phyloP scores from a whole-genome alignment of 306 rosid genomes.

The Sesbania bispinosa region DNA sequence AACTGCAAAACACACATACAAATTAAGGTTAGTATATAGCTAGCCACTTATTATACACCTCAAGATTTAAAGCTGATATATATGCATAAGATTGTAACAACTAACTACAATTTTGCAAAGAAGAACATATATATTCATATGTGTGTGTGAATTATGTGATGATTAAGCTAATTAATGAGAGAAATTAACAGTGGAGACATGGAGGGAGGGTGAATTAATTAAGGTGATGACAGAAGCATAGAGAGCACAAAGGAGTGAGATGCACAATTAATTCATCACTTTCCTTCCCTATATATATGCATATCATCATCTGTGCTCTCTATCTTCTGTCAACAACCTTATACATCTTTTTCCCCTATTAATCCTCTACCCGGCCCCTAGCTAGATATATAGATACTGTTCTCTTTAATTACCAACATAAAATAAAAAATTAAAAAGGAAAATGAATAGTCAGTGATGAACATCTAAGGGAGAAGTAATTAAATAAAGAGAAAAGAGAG shows the following conservation, averaged over 20 bases:
- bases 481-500: background rate
- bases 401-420: background rate
- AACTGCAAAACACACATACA: too few relatives aligned
- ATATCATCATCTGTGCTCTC: constrained; percentile 90
- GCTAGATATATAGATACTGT: background rate
- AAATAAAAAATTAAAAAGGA: background rate
- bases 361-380: background rate
- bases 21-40: too few relatives aligned
- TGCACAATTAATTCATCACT: constrained; percentile 16
- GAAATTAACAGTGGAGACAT: background rate
- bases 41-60: too few relatives aligned
- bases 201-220: background rate
- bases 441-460: background rate
- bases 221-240: constrained; percentile 59
- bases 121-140: too few relatives aligned
- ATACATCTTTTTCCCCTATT: background rate
- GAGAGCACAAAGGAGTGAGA: constrained; percentile 59
- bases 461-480: background rate
- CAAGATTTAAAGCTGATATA: too few relatives aligned
- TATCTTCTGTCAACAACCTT: constrained; percentile 97
- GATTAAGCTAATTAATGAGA: too few relatives aligned
- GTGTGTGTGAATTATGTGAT: too few relatives aligned
- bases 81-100: too few relatives aligned
- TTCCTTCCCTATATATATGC: background rate
- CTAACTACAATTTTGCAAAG: too few relatives aligned